A percentile compares a stretch with the other conserved stretches of the same genome.
Conservation (phyloP, 78 protist genomes). For the Emiliania huxleyi region DNA sequence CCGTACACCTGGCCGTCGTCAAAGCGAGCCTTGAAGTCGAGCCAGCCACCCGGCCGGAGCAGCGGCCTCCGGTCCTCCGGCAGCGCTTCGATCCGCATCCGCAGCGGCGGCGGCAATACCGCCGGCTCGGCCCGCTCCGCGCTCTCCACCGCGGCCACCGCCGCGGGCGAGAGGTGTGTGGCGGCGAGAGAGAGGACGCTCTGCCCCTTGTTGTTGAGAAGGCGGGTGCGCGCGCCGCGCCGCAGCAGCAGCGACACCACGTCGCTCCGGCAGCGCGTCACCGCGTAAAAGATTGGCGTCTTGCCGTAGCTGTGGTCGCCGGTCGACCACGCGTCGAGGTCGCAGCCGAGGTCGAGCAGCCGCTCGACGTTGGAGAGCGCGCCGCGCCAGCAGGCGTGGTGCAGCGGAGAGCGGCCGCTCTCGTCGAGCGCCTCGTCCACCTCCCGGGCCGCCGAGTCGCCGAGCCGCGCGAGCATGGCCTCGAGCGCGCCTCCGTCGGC, state of each 20-base stretch:
- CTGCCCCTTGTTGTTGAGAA: slow-evolving; percentile 8
- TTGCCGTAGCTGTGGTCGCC: background rate
- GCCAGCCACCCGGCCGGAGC: background rate
- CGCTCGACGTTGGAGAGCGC: background rate
- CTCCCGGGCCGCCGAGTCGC: background rate
- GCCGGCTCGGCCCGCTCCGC: background rate
- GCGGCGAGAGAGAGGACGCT: background rate
- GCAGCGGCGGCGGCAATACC: background rate
- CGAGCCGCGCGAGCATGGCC: background rate
- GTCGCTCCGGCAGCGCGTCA: background rate
- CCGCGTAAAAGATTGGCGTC: background rate
- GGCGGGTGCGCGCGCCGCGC: background rate
- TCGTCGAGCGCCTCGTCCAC: background rate
- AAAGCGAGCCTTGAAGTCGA: background rate
- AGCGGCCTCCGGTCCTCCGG: background rate
- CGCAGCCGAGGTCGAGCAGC: background rate
- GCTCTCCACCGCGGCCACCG: background rate
- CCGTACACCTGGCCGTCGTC: background rate
- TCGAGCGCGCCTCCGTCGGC: background rate
- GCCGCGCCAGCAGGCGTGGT: slow-evolving; percentile 3
- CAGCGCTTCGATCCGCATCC: background rate
- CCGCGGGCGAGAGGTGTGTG: background rate
- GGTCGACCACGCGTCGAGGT: background rate
- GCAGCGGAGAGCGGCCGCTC: background rate
- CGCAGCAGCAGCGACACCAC: background rate